phyloP scores from a whole-genome alignment of 2,329 filamentous ascomycete genomes.

The Teratosphaeria destructans region DNA sequence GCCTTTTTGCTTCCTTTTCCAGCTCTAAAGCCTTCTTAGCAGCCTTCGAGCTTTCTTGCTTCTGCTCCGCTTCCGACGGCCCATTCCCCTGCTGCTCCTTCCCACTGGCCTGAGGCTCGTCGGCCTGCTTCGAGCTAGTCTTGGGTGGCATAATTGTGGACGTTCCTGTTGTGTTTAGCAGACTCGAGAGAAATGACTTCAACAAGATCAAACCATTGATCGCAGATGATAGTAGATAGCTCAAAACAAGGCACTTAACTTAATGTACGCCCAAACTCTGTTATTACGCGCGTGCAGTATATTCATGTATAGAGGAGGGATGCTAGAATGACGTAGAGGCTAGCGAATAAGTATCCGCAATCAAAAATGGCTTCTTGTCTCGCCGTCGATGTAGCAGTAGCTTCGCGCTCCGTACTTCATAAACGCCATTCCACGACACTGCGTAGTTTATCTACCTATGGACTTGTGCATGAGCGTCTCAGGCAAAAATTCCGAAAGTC shows the following conservation, averaged over 20 bases:
- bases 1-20: constrained; percentile 18
- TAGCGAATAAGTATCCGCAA: background rate
- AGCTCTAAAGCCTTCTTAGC: constrained; percentile 16
- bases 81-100: background rate
- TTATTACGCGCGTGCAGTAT: background rate
- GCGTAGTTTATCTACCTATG: no score
- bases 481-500: no score
- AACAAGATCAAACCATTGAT: background rate
- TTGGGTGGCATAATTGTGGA: background rate
- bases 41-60: constrained; percentile 18
- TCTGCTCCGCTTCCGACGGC: constrained; percentile 10
- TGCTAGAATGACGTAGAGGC: background rate
- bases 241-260: background rate
- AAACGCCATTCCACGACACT: background rate
- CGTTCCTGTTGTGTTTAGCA: background rate
- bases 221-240: background rate
- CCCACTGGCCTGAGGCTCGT: background rate
- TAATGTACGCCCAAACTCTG: background rate
- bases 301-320: background rate
- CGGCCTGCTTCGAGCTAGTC: background rate
- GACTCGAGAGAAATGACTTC: background rate
- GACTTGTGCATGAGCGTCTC: no score
- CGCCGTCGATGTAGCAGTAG: background rate
- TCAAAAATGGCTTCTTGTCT: background rate
- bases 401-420: background rate